phyloP scores from a whole-genome alignment of 768 basidiomycete genomes.

The Mycena capillaripes region DNA sequence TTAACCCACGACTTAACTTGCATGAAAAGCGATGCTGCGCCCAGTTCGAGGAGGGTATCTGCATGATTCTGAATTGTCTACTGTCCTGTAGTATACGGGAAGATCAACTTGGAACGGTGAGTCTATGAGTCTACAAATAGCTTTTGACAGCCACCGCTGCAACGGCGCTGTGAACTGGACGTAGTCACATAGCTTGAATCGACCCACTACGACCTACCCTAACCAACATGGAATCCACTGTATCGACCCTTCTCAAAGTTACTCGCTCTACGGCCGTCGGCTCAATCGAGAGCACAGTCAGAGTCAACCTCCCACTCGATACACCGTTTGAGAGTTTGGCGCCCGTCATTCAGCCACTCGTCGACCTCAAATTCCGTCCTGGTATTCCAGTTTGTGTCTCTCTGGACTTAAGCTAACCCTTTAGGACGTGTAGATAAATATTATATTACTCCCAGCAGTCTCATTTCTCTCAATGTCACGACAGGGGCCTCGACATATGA shows the following conservation, averaged over 20 bases:
- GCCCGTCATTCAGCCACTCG: background rate
- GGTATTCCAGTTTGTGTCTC: background rate
- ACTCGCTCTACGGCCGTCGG: background rate
- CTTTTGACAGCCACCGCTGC: no score
- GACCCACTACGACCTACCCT: no score
- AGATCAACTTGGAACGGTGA: no score
- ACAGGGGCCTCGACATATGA: background rate
- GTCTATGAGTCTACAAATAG: no score
- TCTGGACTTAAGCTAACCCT: background rate
- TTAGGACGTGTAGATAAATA: background rate
- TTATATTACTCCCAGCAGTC: background rate
- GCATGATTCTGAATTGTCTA: no score
- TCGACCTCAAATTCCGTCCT: background rate
- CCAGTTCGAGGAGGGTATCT: no score
- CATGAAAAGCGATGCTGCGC: no score
- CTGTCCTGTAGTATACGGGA: no score
- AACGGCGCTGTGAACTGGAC: no score
- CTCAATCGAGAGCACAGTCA: background rate
- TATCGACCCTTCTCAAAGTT: constrained; percentile 5
- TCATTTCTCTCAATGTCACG: background rate
- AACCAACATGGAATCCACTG: background rate
- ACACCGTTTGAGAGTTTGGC: background rate
- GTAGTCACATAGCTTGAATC: no score
- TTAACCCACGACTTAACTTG: no score
- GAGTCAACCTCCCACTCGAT: background rate